These are phyloP conservation scores for Leishmania amazonensis DNA, from an alignment of 208 protist species.

Conservation along the genomic window DNA sequence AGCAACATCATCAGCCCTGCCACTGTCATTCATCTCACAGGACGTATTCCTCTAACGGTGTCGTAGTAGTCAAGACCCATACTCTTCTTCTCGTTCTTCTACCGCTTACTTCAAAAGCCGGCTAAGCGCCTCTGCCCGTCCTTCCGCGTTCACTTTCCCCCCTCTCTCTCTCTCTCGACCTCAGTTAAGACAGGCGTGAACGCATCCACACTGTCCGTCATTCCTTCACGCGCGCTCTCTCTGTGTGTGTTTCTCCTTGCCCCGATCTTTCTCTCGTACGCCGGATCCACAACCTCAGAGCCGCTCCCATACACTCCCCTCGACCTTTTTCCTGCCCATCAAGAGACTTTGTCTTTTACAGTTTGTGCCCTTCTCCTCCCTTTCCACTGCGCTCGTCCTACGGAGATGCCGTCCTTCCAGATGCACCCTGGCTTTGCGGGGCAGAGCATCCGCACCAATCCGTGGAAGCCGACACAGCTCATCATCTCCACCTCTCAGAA, in stretches of 20 bases:
- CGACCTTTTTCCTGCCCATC: background rate
- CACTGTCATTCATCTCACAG: background rate
- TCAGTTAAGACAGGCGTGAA: background rate
- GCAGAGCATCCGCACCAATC: constrained; percentile 82
- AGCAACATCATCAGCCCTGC: background rate
- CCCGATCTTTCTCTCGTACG: background rate
- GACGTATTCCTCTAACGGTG: background rate
- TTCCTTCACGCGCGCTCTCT: no score
- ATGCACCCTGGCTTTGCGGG: constrained; percentile 87
- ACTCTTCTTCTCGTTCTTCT: background rate
- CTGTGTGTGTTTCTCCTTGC: background rate
- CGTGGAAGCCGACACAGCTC: constrained; percentile 82
- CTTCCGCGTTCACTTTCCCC: background rate
- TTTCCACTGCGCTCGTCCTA: background rate
- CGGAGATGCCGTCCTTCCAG: constrained; percentile 83
- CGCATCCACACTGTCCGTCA: background rate
- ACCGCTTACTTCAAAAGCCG: background rate
- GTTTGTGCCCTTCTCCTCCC: background rate
- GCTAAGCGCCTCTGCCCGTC: background rate
- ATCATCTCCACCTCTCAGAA: constrained; percentile 78
- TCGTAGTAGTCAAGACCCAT: background rate
- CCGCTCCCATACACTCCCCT: background rate
- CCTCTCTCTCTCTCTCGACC: background rate
- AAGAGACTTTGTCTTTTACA: background rate
- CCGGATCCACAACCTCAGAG: background rate